Base-by-base conservation (phyloP, 2,329 filamentous ascomycete species). In the Colletotrichum lupini region DNA sequence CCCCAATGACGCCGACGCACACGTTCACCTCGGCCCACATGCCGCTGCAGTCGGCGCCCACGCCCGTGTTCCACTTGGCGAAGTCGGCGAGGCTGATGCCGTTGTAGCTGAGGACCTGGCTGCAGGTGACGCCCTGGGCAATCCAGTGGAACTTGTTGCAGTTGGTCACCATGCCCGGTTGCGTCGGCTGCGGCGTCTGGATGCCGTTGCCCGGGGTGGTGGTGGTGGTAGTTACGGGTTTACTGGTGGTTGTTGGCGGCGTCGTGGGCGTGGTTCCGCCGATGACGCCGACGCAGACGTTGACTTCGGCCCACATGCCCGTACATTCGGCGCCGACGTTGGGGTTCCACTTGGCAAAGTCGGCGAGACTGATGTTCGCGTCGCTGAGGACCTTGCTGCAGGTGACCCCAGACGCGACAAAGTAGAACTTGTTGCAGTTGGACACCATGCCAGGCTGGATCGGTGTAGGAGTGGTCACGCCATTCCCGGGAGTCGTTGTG, bases 341-440 rank as follows among this genome's bases (percentile, higher is more conserved):
- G 8, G 35, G 22, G 46, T 78, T 79, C 77, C 76, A 78, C 28
- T 30, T 58, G 5, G 16, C 75, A 32, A 83, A 77, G 14, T 81
- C 61, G 6, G 74, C 61, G 6, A 79, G 52, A 16, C 37, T 16
- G 14, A 42, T 42, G 5, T 16, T 16, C 37, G 14, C 5, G 37
- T 42, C 14, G 12, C 16, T 42, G 6, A 16, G 16, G 37, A 42
- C 16, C 37, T 42, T 16, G 37, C 16, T 16, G 16, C 37, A 42
- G 14, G 37, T 42, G 6, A 16, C 16, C 0, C 37, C 37, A 1
- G 37, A 16, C 14, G 37, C 14, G 5, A 42, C 37, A 6, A 16
- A 42, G 37, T 42, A 16, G 14, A 42, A 42, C 14, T 42, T 42
- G 37, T 42, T 42, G 37, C 37, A 42, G 14, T 42, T 42, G 37